Evolutionary conservation across 352 stramenopile species (phyloP), one percentile per base, ranked within the genome.

Genomic region (Phytophthora pseudosyringae): DNA sequence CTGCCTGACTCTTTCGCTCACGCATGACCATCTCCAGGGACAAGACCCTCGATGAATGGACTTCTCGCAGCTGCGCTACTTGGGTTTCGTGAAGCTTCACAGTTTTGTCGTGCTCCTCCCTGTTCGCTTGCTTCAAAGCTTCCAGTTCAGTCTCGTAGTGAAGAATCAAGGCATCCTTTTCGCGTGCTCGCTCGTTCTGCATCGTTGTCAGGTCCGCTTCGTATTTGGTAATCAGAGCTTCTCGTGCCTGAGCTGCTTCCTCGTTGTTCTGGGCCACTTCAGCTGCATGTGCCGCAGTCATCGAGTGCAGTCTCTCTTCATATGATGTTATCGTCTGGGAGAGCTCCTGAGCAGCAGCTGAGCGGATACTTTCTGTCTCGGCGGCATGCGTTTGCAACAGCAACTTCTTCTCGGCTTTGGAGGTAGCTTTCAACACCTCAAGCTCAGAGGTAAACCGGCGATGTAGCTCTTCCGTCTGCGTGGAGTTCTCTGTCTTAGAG

Each of bases 111-210:
- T 84, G 35, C n/a, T 80, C 63, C 31, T 80, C 75, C 44, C 48
- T 64, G n/a, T 43, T 82, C 3, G 54, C 35, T 13, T 64, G 58
- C 16, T 70, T 84, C 11, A 86, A 40, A 1, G 57, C 29, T 25
- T 86, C 76, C 6, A 91, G 39, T 18, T 88, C 58, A 1, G 78
- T 79, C 33, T 89, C 82, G 49, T 89, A 86, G 21, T 63, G 51
- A 36, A 87, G 58, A 43, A 76, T 33, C 10, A 79, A 51, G 2
- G 65, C 25, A 35, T 67, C 60, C 10, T 51, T 45, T 41, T 78
- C 54, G 35, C 67, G 48, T 29, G 51, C 32, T 31, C 52, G 35
- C 38, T 78, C 63, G 40, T 61, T 71, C 44, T 73, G 55, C 10
- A 72, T 41, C 25, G 67, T 45, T 32, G 29, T n/a, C 33, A 68